Percentiles rank a stretch among this genome's conserved stretches.
phyloP scores from a whole-genome alignment of 495 filamentous ascomycete species.

The Neurospora sp. region DNA sequence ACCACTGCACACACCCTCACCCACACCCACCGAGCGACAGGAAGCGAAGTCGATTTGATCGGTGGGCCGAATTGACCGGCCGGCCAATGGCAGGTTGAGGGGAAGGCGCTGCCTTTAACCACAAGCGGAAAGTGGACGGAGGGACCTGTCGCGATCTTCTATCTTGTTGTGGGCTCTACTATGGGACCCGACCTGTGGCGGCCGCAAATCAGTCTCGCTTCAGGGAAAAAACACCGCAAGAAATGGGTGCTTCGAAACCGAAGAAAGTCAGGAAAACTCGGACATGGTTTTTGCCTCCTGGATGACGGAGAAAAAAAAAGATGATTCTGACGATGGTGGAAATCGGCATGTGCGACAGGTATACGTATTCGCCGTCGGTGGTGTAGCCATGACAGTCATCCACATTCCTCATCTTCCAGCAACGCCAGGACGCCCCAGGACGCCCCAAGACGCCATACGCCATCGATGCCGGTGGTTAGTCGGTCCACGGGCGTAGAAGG shows the following conservation, averaged over 20 bases:
- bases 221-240: neutral
- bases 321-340: neutral
- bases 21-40: neutral
- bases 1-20: neutral
- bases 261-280: neutral
- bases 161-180: neutral
- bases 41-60: neutral
- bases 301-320: neutral
- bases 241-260: neutral
- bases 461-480: neutral
- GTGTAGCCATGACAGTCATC: neutral
- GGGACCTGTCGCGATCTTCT: neutral
- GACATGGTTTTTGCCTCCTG: neutral
- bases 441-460: no score
- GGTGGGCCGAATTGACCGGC: neutral
- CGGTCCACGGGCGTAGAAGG: neutral
- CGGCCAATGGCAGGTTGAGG: neutral
- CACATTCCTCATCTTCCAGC: neutral
- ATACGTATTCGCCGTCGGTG: neutral
- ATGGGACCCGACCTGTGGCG: neutral
- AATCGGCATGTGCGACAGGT: neutral
- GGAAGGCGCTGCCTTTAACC: neutral
- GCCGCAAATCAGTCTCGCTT: neutral
- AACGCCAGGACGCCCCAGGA: neutral
- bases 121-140: neutral